phyloP scores from a whole-genome alignment of 331 rosid genomes.

The Pyrus hybrid region DNA sequence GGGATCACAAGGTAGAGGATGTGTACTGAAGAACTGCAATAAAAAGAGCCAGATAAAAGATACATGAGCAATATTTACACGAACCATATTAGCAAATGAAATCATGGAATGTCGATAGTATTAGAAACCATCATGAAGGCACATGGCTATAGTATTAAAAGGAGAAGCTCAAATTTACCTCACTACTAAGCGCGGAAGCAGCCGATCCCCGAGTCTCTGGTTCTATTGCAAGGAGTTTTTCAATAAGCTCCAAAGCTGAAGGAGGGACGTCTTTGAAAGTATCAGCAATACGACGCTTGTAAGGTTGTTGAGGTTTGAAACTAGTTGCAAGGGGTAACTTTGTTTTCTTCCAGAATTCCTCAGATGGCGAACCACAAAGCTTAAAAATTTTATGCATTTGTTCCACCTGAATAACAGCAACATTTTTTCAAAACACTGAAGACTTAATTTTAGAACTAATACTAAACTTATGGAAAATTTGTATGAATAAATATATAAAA shows the following conservation, averaged over 20 bases:
- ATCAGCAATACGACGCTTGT: slow-evolving; percentile 49
- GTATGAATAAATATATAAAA: background rate
- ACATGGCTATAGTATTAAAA: background rate
- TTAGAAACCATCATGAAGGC: background rate
- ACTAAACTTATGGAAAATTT: background rate
- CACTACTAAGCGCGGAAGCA: slow-evolving; percentile 50
- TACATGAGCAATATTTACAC: background rate
- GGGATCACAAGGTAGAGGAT: slow-evolving; percentile 81
- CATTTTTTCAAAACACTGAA: background rate
- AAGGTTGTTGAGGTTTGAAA: slow-evolving; percentile 74
- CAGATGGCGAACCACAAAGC: slow-evolving; percentile 89
- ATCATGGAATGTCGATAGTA: background rate
- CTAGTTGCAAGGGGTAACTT: slow-evolving; percentile 78
- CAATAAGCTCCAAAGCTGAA: slow-evolving; percentile 60
- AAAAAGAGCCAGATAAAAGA: background rate
- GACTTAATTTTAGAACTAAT: background rate
- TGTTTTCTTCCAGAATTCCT: slow-evolving; percentile 70
- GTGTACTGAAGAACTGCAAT: slow-evolving; percentile 64
- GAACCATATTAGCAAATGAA: background rate
- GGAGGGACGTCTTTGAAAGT: slow-evolving; percentile 52
- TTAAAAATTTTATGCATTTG: slow-evolving; percentile 94
- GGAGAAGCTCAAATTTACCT: slow-evolving; percentile 36
- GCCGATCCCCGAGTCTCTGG: slow-evolving; percentile 72
- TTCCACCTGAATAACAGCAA: slow-evolving; percentile 53
- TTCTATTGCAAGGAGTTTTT: slow-evolving; percentile 61